These are phyloP conservation scores for Pinus albicaulis DNA, from an alignment of 75 land plant genomes.

Conservation along the genomic window DNA sequence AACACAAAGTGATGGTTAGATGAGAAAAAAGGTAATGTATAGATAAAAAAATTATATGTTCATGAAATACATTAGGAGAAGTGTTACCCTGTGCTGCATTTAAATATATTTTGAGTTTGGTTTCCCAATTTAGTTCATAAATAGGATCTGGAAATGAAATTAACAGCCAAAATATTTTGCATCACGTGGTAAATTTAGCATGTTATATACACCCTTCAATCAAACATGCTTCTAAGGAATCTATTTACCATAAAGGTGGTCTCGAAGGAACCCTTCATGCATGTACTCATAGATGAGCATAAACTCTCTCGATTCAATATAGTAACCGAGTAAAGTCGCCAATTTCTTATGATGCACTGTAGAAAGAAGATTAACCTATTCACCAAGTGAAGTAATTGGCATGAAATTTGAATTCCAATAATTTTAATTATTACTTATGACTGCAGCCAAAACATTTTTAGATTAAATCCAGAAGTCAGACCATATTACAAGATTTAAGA, in stretches of 20 bases:
- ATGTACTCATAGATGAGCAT: not conserved
- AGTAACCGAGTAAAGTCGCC: not conserved
- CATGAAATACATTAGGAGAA: not conserved
- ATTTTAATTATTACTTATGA: too few relatives aligned
- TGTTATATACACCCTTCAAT: too few relatives aligned
- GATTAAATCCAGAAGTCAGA: too few relatives aligned
- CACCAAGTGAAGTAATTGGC: not conserved
- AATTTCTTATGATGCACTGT: not conserved
- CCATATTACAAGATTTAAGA: too few relatives aligned
- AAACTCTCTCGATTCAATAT: too few relatives aligned
- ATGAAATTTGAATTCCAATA: too few relatives aligned
- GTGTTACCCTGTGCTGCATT: not conserved
- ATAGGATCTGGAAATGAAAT: not conserved
- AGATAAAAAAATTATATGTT: not conserved
- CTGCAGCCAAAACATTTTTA: too few relatives aligned
- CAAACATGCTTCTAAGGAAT: not conserved
- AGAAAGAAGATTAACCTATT: not conserved
- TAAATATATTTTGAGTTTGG: slow-evolving; percentile 6
- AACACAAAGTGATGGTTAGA: not conserved
- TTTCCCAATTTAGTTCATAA: slow-evolving; percentile 1
- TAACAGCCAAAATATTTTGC: not conserved
- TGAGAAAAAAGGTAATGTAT: too few relatives aligned
- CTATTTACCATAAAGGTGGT: not conserved
- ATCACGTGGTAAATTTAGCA: too few relatives aligned
- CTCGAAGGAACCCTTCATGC: not conserved